These are phyloP conservation scores for Aspergillus sp. DNA, from an alignment of 2,329 filamentous ascomycete genomes.

Conservation along the genomic window DNA sequence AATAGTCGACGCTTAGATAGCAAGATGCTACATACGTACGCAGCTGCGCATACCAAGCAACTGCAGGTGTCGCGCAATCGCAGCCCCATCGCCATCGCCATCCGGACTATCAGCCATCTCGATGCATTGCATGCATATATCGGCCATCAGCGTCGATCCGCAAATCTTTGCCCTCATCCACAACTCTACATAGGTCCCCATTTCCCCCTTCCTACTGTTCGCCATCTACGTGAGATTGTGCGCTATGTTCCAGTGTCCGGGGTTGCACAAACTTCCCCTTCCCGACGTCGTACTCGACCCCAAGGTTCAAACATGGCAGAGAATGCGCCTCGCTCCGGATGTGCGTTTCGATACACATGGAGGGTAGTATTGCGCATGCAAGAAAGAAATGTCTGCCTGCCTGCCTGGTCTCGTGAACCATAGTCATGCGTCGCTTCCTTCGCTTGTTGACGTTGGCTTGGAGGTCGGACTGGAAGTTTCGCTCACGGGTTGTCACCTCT, in stretches of 20 bases:
- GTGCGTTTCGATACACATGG: not conserved
- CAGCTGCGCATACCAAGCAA: not conserved
- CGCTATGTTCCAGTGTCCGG: not conserved
- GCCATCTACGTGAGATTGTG: not conserved
- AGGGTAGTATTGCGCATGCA: not conserved
- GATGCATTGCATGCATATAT: constrained; percentile 5
- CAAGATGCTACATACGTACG: not conserved
- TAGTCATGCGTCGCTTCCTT: not conserved
- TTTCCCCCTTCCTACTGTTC: not conserved
- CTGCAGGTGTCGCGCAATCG: constrained; percentile 10
- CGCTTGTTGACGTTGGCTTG: too few relatives aligned
- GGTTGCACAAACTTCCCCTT: constrained; percentile 2
- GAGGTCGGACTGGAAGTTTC: too few relatives aligned
- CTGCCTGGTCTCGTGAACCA: not conserved
- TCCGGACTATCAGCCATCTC: not conserved
- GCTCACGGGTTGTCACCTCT: too few relatives aligned
- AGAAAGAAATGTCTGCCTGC: not conserved
- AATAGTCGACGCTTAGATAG: not conserved
- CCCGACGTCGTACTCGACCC: not conserved
- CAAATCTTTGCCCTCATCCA: constrained; percentile 9
- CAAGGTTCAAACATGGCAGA: not conserved
- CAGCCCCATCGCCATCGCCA: too few relatives aligned
- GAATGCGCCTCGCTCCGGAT: not conserved
- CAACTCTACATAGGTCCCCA: not conserved
- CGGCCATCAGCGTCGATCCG: constrained; percentile 18